Evolutionary conservation across 2,329 filamentous ascomycete genomes (phyloP).

Genomic region (Phialemoniopsis sp.): DNA sequence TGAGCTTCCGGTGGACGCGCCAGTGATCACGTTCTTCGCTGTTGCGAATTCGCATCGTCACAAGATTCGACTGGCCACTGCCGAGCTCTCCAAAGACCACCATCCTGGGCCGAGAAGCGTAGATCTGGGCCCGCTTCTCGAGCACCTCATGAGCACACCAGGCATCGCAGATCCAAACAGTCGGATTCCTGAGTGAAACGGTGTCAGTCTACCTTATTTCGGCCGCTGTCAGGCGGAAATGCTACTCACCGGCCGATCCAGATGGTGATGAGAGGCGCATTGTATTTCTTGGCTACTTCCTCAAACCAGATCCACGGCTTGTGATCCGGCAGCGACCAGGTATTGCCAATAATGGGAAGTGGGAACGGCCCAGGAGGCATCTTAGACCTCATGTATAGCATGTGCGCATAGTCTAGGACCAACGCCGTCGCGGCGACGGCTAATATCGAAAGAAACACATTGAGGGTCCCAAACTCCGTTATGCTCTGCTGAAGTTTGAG

Average conservation of each 20-base stretch:
- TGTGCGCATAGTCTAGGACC: constrained; percentile 38
- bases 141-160: constrained; percentile 49
- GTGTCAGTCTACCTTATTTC: constrained; percentile 1
- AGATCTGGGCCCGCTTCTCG: constrained; percentile 46
- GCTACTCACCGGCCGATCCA: constrained; percentile 46
- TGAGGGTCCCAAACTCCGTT: constrained; percentile 7
- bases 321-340: constrained; percentile 45
- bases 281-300: constrained; percentile 42
- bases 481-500: constrained; percentile 16
- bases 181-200: constrained; percentile 25
- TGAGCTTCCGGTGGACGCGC: constrained; percentile 43
- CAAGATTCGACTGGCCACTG: constrained; percentile 34
- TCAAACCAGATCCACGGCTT: constrained; percentile 58
- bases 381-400: constrained; percentile 43
- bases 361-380: constrained; percentile 53
- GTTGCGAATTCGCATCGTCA: constrained; percentile 36
- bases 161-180: constrained; percentile 43
- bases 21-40: constrained; percentile 34
- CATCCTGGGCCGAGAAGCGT: constrained; percentile 45
- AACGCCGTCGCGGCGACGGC: constrained; percentile 19
- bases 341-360: constrained; percentile 51
- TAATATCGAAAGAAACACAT: constrained; percentile 13
- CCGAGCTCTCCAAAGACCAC: constrained; percentile 42
- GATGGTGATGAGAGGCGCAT: constrained; percentile 47
- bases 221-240: too few relatives aligned